Evolutionary conservation across 768 basidiomycete species (phyloP).

Genomic region (Hemileccinum rubropunctum): DNA sequence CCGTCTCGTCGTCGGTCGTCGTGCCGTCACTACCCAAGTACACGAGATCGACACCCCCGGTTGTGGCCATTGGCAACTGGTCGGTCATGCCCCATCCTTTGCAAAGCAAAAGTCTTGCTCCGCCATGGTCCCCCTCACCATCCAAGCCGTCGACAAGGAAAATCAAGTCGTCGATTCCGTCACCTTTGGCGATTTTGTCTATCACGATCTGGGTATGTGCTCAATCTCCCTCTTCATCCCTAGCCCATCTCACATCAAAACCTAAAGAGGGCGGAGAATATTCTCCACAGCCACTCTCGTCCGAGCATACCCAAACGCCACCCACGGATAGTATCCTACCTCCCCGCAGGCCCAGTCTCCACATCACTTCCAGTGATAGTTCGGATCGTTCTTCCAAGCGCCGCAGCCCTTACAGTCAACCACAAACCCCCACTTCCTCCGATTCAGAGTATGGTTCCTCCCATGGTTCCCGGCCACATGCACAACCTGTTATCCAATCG

Average conservation of each 20-base stretch:
- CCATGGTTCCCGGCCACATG: constrained; percentile 18
- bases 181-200: constrained; percentile 71
- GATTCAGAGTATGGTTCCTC: constrained; percentile 36
- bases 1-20: constrained; percentile 70
- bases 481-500: constrained; percentile 7
- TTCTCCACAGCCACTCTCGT: neutral
- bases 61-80: constrained; percentile 61
- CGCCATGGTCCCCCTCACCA: constrained; percentile 51
- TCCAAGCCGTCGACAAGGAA: constrained; percentile 58
- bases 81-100: constrained; percentile 57
- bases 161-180: constrained; percentile 58
- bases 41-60: constrained; percentile 45
- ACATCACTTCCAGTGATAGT: constrained; percentile 23
- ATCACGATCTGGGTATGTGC: constrained; percentile 46
- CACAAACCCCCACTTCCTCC: constrained; percentile 42
- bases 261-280: constrained; percentile 7
- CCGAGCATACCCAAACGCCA: neutral
- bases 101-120: constrained; percentile 37
- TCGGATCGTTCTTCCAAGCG: constrained; percentile 34
- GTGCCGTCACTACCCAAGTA: constrained; percentile 67
- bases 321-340: constrained; percentile 1
- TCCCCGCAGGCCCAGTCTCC: constrained; percentile 25
- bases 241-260: neutral
- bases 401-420: constrained; percentile 37
- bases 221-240: neutral